Conservation (phyloP, 441 rosid genomes). For the Gossypium schwendimanii region DNA sequence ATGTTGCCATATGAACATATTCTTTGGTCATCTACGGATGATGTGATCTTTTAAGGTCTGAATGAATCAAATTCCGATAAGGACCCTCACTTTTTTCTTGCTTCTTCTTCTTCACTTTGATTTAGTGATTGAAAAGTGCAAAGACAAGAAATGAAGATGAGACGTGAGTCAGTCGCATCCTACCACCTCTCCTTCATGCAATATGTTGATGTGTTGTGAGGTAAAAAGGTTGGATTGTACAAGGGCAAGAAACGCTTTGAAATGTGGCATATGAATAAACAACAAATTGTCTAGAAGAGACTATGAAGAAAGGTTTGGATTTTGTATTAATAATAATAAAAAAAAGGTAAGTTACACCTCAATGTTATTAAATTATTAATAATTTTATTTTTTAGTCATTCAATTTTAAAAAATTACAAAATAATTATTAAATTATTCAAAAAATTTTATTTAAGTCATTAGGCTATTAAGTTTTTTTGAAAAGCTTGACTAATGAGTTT, state of each 20-base stretch:
- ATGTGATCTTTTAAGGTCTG: not conserved
- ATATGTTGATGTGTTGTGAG: not conserved
- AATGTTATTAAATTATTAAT: too few relatives aligned
- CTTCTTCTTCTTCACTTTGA: not conserved
- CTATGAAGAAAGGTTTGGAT: not conserved
- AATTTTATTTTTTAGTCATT: too few relatives aligned
- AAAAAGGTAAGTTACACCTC: too few relatives aligned
- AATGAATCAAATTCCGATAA: constrained; percentile 16
- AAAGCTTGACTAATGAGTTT: too few relatives aligned
- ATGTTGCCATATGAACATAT: constrained; percentile 7
- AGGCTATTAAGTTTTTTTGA: too few relatives aligned
- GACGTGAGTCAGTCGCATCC: not conserved
- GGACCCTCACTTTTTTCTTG: constrained; percentile 8
- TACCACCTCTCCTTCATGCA: not conserved
- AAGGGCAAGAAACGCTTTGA: not conserved
- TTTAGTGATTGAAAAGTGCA: not conserved
- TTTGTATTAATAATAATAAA: not conserved
- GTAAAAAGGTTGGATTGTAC: not conserved
- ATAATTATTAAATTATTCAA: too few relatives aligned
- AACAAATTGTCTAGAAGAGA: not conserved
- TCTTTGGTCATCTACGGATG: not conserved
- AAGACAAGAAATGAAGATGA: not conserved
- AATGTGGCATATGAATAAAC: not conserved
- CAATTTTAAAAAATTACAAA: too few relatives aligned
- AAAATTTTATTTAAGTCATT: too few relatives aligned